phyloP scores from a whole-genome alignment of 768 basidiomycete genomes.

The Albatrellus ellisii region DNA sequence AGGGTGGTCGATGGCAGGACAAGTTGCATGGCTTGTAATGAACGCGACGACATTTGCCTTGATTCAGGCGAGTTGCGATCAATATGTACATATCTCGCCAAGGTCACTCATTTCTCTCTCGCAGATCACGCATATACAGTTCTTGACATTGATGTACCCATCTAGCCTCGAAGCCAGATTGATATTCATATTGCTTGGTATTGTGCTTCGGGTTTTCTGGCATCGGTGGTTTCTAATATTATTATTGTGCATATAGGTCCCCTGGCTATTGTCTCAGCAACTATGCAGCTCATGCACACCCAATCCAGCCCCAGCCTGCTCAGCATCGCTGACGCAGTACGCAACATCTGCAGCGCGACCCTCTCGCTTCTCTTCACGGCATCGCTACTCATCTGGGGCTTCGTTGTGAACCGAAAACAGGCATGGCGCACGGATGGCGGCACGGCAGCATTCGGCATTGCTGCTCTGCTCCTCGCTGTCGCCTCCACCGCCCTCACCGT shows the following conservation, averaged over 20 bases:
- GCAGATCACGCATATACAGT: conserved; percentile 95
- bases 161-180: conserved; percentile 79
- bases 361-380: conserved; percentile 90
- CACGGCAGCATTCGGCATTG: conserved; percentile 85
- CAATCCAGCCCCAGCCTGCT: conserved; percentile 20
- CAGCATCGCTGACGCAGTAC: conserved; percentile 53
- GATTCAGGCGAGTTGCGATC: conserved; percentile 53
- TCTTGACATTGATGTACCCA: conserved; percentile 89
- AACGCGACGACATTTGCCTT: conserved; percentile 74
- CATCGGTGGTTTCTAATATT: background rate
- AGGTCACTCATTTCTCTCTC: background rate
- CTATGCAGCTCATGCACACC: conserved; percentile 76
- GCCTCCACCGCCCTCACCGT: conserved; percentile 80
- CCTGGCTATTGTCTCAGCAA: conserved; percentile 70
- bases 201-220: conserved; percentile 23
- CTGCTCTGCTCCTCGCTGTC: conserved; percentile 72
- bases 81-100: background rate
- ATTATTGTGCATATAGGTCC: conserved; percentile 39
- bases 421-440: conserved; percentile 98
- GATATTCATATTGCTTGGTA: conserved; percentile 66
- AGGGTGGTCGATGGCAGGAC: conserved; percentile 50
- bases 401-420: conserved; percentile 73
- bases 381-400: conserved; percentile 87
- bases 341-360: conserved; percentile 93
- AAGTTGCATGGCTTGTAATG: conserved; percentile 77